Evolutionary conservation across 176 grass and related monocot species (phyloP).

Genomic region (Canna indica): DNA sequence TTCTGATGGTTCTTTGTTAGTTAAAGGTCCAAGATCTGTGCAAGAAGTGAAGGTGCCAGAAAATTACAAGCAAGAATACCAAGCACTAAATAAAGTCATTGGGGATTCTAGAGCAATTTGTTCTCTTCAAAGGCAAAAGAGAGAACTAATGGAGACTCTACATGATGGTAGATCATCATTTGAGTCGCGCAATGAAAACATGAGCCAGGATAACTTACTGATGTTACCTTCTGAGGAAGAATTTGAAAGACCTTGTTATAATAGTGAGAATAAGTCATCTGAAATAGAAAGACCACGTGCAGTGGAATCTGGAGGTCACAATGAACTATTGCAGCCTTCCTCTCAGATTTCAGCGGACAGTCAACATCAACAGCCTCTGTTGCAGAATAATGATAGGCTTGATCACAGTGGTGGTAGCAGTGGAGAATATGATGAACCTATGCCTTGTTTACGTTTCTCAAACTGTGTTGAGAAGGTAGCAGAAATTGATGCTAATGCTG

Average conservation of each 20-base stretch:
- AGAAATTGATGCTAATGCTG: neutral
- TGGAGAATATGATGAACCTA: neutral
- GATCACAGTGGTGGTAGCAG: neutral
- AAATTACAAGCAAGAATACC: conserved; percentile 16
- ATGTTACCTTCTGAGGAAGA: conserved; percentile 27
- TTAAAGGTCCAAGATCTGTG: conserved; percentile 29
- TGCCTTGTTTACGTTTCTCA: neutral
- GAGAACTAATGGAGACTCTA: conserved; percentile 5
- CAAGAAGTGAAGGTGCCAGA: conserved; percentile 38
- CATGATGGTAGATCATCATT: conserved; percentile 19
- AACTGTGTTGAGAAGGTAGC: neutral
- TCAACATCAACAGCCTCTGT: neutral
- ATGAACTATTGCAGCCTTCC: conserved; percentile 10
- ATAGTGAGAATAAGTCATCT: conserved; percentile 23
- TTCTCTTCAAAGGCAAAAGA: conserved; percentile 32
- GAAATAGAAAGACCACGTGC: conserved; percentile 22
- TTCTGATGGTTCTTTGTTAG: conserved; percentile 28
- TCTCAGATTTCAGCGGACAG: conserved; percentile 18
- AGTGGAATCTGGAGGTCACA: conserved; percentile 22
- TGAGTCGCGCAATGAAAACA: conserved; percentile 26
- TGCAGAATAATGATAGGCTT: neutral
- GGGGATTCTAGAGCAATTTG: conserved; percentile 34
- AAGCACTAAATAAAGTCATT: conserved; percentile 24
- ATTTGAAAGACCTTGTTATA: conserved; percentile 27
- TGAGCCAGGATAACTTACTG: conserved; percentile 14